Conservation (phyloP, 148 eudicot species). For the Amaranthus palmeri region DNA sequence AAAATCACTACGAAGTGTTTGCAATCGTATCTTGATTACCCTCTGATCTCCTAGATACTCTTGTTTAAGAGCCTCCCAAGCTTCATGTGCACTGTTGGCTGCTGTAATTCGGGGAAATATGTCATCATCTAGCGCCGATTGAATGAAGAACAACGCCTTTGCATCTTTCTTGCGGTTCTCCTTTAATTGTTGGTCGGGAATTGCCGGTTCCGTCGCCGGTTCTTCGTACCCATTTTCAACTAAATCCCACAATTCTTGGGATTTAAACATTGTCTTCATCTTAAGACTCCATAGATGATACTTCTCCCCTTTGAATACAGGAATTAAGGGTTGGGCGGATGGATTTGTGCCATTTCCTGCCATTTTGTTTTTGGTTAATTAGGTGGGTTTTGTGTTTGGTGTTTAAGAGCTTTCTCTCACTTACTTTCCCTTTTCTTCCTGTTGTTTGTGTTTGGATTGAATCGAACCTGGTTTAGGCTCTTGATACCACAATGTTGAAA, state of each 20-base stretch:
- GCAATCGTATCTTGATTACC: slow-evolving; percentile 8
- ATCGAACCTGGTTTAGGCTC: too few species aligned
- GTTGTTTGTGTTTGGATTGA: too few species aligned
- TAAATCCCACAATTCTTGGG: slow-evolving; percentile 4
- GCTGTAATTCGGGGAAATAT: slow-evolving; percentile 1
- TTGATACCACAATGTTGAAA: too few species aligned
- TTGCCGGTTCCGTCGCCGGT: too few species aligned
- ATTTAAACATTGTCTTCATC: slow-evolving; percentile 7
- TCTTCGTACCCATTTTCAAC: background rate
- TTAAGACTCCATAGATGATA: slow-evolving; percentile 8
- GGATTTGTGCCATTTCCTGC: too few species aligned
- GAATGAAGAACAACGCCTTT: slow-evolving; percentile 7
- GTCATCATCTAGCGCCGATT: slow-evolving; percentile 2
- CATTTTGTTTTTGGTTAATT: too few species aligned
- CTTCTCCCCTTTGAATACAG: background rate
- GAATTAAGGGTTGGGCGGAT: background rate
- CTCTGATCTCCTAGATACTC: slow-evolving; percentile 2
- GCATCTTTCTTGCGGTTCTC: slow-evolving; percentile 10
- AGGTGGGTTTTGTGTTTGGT: too few species aligned
- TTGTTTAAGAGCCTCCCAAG: background rate
- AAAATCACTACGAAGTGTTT: slow-evolving; percentile 6
- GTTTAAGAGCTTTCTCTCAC: too few species aligned
- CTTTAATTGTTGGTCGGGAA: background rate
- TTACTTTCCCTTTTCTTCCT: too few species aligned
- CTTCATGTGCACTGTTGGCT: background rate